These are phyloP conservation scores for Schwanniomyces pseudopolymorphus DNA, from an alignment of 805 yeast genomes.

Conservation along the genomic window DNA sequence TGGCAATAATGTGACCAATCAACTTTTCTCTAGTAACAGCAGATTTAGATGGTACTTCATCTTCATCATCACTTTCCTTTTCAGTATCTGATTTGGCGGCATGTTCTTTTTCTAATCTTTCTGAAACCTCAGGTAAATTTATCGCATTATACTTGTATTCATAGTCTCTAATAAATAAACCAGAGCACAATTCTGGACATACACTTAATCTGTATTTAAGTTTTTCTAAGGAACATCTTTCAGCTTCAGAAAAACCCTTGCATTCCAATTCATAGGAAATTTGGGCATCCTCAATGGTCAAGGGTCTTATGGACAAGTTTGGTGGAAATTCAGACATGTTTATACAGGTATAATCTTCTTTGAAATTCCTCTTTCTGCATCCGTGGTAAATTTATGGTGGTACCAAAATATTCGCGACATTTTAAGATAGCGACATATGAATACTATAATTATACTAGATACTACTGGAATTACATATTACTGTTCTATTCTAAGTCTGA, in stretches of 20 bases:
- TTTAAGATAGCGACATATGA: background rate
- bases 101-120: slow-evolving; percentile 27
- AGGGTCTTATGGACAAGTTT: slow-evolving; percentile 63
- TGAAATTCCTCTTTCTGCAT: background rate
- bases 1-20: slow-evolving; percentile 79
- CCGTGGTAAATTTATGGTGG: background rate
- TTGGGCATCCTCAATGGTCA: slow-evolving; percentile 69
- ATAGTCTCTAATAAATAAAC: slow-evolving; percentile 77
- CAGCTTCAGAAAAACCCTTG: slow-evolving; percentile 66
- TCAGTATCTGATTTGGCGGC: slow-evolving; percentile 10
- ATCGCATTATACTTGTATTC: slow-evolving; percentile 42
- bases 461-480: background rate
- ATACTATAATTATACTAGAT: too few species aligned
- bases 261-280: slow-evolving; percentile 62
- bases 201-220: slow-evolving; percentile 64
- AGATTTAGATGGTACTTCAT: slow-evolving; percentile 47
- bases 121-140: slow-evolving; percentile 42
- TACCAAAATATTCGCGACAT: background rate
- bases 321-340: slow-evolving; percentile 47
- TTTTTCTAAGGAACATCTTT: slow-evolving; percentile 66
- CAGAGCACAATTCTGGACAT: slow-evolving; percentile 91
- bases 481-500: slow-evolving; percentile 23
- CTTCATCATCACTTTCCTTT: slow-evolving; percentile 28
- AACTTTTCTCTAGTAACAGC: slow-evolving; percentile 59
- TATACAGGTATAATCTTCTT: background rate